Conservation (phyloP, 345 rosid genomes). For the Sonneratia caseolaris region DNA sequence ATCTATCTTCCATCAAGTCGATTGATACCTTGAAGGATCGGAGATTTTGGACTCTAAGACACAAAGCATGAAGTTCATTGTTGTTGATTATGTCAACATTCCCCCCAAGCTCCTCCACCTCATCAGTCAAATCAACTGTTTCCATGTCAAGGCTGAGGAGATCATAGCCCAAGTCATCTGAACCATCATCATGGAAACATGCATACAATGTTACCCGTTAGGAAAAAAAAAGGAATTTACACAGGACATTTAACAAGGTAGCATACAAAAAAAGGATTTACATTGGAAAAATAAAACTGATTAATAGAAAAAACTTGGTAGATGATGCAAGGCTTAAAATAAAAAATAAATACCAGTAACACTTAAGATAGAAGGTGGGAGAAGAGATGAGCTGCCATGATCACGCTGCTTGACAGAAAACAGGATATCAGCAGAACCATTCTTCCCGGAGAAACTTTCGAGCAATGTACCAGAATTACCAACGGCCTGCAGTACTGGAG, state of each 20-base stretch:
- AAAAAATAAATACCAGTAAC: background rate
- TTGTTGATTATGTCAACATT: conserved; percentile 25
- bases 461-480: background rate
- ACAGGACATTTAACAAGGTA: background rate
- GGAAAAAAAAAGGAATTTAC: background rate
- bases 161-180: conserved; percentile 18
- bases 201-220: background rate
- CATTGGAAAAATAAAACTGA: background rate
- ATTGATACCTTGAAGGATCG: conserved; percentile 57
- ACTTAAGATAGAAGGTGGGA: background rate
- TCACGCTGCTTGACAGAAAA: background rate
- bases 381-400: background rate
- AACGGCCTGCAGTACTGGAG: background rate
- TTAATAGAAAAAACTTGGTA: background rate
- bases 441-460: background rate
- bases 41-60: conserved; percentile 31
- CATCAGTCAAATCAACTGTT: conserved; percentile 33
- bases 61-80: conserved; percentile 36
- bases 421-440: background rate
- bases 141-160: conserved; percentile 30
- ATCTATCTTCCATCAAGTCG: background rate
- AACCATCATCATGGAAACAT: conserved; percentile 17
- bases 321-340: background rate
- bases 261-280: background rate
- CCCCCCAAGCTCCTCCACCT: conserved; percentile 32